Evolutionary conservation across 78 protist genomes (phyloP).

Genomic region (Dictyostelium purpureum): DNA sequence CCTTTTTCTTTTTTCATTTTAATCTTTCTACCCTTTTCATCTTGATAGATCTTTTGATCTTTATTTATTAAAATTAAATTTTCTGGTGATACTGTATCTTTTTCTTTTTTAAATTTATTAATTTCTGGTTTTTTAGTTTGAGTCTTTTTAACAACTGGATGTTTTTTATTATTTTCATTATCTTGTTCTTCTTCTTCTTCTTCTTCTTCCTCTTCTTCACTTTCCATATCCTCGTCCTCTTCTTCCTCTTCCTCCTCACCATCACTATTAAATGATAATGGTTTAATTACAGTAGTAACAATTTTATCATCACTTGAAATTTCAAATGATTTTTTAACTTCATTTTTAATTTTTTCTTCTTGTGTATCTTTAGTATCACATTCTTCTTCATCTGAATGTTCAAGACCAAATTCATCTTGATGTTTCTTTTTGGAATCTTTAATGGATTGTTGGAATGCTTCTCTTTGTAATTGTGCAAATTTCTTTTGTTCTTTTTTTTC

Average conservation of each 20-base stretch:
- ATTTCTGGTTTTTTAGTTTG: neutral
- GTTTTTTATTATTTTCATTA: neutral
- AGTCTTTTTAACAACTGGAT: conserved; percentile 1
- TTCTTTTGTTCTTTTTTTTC: conserved; percentile 66
- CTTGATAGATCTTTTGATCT: conserved; percentile 19
- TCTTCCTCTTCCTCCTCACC: conserved; percentile 45
- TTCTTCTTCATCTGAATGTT: conserved; percentile 21
- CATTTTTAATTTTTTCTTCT: neutral
- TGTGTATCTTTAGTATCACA: conserved; percentile 7
- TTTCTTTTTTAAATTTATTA: neutral
- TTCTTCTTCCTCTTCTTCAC: neutral
- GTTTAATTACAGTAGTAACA: conserved; percentile 9
- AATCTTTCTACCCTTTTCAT: conserved; percentile 57
- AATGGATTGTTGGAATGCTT: conserved; percentile 49
- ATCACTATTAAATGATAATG: neutral
- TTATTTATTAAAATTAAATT: conserved; percentile 17
- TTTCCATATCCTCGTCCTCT: neutral
- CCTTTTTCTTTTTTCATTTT: conserved; percentile 69
- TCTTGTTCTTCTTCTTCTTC: neutral
- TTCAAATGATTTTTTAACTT: neutral
- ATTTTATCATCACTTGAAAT: conserved; percentile 15
- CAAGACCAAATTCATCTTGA: neutral
- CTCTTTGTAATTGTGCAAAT: conserved; percentile 55
- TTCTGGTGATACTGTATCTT: neutral
- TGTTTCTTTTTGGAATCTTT: conserved; percentile 18